A percentile compares a stretch with the other conserved stretches of the same genome.
Conservation (phyloP, 352 stramenopile genomes). For the Phytophthora megakarya region DNA sequence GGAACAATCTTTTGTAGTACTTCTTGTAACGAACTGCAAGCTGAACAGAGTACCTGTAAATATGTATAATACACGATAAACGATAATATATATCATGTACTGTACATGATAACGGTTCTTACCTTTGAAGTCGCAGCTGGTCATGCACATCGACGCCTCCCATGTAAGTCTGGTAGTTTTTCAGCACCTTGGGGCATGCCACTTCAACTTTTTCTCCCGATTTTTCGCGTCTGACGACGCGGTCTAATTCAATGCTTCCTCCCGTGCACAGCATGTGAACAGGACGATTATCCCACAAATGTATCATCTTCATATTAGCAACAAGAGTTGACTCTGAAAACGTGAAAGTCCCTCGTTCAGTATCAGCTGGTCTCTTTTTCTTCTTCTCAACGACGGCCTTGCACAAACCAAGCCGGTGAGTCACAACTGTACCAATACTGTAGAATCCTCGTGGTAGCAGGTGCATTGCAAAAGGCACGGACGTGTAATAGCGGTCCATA, state of each 20-base stretch:
- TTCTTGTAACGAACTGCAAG: constrained; percentile 9
- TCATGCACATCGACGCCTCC: not conserved
- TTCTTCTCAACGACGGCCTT: not conserved
- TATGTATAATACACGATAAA: constrained; percentile 13
- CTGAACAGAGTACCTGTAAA: constrained; percentile 10
- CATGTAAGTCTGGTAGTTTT: not conserved
- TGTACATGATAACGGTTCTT: constrained; percentile 4
- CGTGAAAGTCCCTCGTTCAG: not conserved
- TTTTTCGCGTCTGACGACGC: not conserved
- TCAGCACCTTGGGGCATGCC: not conserved
- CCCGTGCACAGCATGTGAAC: not conserved
- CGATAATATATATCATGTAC: not conserved
- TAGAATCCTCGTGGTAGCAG: not conserved
- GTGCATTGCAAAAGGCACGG: not conserved
- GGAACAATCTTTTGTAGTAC: constrained; percentile 19
- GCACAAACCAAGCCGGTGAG: not conserved
- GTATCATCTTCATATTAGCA: not conserved
- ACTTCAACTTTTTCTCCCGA: not conserved
- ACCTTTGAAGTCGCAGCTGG: constrained; percentile 7
- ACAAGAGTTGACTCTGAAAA: not conserved
- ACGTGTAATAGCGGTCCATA: constrained; percentile 1
- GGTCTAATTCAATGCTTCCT: not conserved
- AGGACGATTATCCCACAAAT: not conserved
- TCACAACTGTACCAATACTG: not conserved
- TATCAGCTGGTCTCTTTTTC: not conserved